Percentiles rank a stretch among this genome's conserved stretches.
phyloP scores from a whole-genome alignment of 1,284 basidiomycete species.

The Irpex sp. region DNA sequence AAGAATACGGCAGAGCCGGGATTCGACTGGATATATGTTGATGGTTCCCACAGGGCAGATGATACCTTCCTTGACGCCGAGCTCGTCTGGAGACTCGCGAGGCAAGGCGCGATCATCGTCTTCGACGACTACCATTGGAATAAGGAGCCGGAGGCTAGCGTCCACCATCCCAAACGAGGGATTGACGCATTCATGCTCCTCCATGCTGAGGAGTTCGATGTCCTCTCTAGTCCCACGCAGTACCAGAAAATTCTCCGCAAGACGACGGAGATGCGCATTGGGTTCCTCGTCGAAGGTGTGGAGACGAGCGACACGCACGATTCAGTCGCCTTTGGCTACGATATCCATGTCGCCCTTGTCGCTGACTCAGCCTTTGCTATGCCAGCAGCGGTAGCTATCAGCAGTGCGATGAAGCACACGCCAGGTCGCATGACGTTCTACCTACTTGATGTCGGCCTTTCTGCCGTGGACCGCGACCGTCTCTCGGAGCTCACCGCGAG shows the following conservation, averaged over 20 bases:
- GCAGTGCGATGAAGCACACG: constrained; percentile 36
- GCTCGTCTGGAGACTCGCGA: constrained; percentile 52
- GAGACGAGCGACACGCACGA: constrained; percentile 10
- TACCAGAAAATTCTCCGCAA: constrained; percentile 55
- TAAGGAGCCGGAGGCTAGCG: constrained; percentile 42
- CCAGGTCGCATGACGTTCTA: constrained; percentile 44
- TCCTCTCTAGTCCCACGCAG: constrained; percentile 33
- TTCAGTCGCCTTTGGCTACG: constrained; percentile 33
- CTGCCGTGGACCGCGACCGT: constrained; percentile 31
- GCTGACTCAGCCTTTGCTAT: constrained; percentile 44
- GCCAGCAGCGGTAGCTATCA: constrained; percentile 45
- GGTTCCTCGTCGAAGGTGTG: constrained; percentile 35
- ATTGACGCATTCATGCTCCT: constrained; percentile 52
- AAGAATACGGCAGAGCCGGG: constrained; percentile 29
- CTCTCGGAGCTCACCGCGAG: constrained; percentile 29
- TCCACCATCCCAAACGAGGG: constrained; percentile 52
- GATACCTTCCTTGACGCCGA: constrained; percentile 60
- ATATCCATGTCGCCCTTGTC: constrained; percentile 45
- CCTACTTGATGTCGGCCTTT: constrained; percentile 44
- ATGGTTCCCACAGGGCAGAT: constrained; percentile 56
- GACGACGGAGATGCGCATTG: constrained; percentile 47
- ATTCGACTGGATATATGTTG: constrained; percentile 58
- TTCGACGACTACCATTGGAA: constrained; percentile 60
- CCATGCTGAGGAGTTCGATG: constrained; percentile 45
- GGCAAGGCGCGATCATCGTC: constrained; percentile 46